Evolutionary conservation across 2,329 filamentous ascomycete genomes (phyloP).

Genomic region (Didymella exigua): DNA sequence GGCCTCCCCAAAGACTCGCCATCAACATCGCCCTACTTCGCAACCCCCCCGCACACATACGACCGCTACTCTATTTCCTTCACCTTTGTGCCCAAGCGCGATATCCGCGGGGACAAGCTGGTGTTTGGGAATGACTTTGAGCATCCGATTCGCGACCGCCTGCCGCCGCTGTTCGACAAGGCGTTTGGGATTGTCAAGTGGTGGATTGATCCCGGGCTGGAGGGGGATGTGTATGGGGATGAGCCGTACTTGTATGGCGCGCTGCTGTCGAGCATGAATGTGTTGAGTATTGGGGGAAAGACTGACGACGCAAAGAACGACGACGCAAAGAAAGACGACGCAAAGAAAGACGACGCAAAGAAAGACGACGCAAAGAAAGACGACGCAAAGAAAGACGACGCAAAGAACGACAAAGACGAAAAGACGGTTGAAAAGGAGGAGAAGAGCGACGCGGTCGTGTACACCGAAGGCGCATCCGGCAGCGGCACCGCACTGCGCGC

Average conservation of each 20-base stretch:
- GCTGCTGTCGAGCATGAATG: conserved; percentile 79
- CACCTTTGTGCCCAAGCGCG: conserved; percentile 72
- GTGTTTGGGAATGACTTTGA: conserved; percentile 98
- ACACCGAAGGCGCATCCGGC: conserved; percentile 58
- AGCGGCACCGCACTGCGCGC: conserved; percentile 51
- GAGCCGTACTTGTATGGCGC: conserved; percentile 85
- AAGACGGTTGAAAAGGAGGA: conserved; percentile 59
- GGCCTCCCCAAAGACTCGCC: conserved; percentile 77
- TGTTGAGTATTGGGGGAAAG: conserved; percentile 67
- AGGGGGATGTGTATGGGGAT: conserved; percentile 89
- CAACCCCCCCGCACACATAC: conserved; percentile 66
- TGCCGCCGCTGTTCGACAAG: conserved; percentile 85
- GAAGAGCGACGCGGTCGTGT: conserved; percentile 64
- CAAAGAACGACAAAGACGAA: conserved; percentile 54
- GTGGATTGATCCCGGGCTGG: conserved; percentile 88
- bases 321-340: conserved; percentile 49
- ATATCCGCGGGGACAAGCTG: conserved; percentile 72
- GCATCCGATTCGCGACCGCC: conserved; percentile 79
- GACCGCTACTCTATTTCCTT: conserved; percentile 89
- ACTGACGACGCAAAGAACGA: conserved; percentile 25
- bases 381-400: too few species aligned
- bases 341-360: too few species aligned
- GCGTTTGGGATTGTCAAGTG: conserved; percentile 86
- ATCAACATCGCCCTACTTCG: conserved; percentile 77
- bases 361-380: conserved; percentile 43